A percentile compares a stretch with the other conserved stretches of the same genome.
Evolutionary conservation across 371 early-diverging fungal species (phyloP).

Genomic region (Mucor piriformis): DNA sequence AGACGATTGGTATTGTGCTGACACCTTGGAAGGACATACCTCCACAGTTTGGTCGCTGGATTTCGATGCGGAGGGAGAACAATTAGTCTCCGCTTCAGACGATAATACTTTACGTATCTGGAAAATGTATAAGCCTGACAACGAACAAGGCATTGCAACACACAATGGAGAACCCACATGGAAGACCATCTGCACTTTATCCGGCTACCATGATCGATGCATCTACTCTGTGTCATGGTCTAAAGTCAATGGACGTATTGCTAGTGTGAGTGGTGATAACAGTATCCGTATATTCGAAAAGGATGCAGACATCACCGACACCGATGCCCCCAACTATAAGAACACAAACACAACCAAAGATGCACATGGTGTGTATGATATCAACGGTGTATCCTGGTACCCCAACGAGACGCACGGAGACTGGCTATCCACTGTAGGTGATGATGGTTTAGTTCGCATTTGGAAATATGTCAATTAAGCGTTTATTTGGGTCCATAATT

Average conservation of each 20-base stretch:
- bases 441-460: slow-evolving; percentile 84
- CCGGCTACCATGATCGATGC: slow-evolving; percentile 75
- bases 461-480: slow-evolving; percentile 55
- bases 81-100: slow-evolving; percentile 84
- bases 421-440: slow-evolving; percentile 85
- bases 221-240: slow-evolving; percentile 95
- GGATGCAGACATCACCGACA: slow-evolving; percentile 23
- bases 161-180: slow-evolving; percentile 64
- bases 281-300: slow-evolving; percentile 67
- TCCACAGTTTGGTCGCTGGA: slow-evolving; percentile 96
- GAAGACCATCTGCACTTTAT: slow-evolving; percentile 67
- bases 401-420: slow-evolving; percentile 63
- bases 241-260: slow-evolving; percentile 66
- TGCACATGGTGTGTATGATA: slow-evolving; percentile 85
- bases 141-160: slow-evolving; percentile 47
- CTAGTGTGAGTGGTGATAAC: slow-evolving; percentile 88
- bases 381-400: slow-evolving; percentile 90
- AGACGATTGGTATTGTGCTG: slow-evolving; percentile 95
- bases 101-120: slow-evolving; percentile 87
- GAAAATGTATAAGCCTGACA: slow-evolving; percentile 59
- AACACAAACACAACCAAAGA: slow-evolving; percentile 45
- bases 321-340: slow-evolving; percentile 38
- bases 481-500: slow-evolving; percentile 31
- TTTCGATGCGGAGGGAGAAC: slow-evolving; percentile 79
- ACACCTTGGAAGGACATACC: slow-evolving; percentile 81